Evolutionary conservation across 73 alveolate genomes (phyloP).

Genomic region (Paramecium sonneborni): DNA sequence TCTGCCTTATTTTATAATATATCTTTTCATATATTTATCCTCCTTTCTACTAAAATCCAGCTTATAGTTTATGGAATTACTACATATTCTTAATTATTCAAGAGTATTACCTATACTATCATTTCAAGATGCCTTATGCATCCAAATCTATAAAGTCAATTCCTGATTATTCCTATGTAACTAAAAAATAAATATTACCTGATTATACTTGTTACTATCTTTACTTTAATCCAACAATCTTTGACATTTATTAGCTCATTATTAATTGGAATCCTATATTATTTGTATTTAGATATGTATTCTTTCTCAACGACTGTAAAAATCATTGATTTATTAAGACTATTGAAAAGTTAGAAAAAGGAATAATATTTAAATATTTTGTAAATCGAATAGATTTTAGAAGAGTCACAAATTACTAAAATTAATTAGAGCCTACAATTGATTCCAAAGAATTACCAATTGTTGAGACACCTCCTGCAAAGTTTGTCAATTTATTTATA

Average conservation of each 20-base stretch:
- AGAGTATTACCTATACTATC: background rate
- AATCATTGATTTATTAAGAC: background rate
- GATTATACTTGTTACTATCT: background rate
- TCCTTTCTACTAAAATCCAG: background rate
- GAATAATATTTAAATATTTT: background rate
- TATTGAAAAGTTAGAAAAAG: background rate
- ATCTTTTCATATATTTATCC: background rate
- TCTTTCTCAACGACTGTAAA: background rate
- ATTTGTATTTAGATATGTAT: background rate
- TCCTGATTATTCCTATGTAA: background rate
- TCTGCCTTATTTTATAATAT: background rate
- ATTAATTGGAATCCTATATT: background rate
- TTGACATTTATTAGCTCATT: background rate
- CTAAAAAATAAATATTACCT: background rate
- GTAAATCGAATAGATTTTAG: background rate
- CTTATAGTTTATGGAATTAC: background rate
- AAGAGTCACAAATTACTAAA: background rate
- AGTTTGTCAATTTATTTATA: background rate
- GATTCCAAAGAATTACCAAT: background rate
- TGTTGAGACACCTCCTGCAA: background rate
- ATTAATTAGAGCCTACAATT: background rate
- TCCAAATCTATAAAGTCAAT: background rate
- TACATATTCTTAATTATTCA: background rate
- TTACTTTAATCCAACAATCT: background rate
- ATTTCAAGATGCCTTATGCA: background rate